Evolutionary conservation across 257 asterid genomes (phyloP).

Genomic region (Misopates orontium): DNA sequence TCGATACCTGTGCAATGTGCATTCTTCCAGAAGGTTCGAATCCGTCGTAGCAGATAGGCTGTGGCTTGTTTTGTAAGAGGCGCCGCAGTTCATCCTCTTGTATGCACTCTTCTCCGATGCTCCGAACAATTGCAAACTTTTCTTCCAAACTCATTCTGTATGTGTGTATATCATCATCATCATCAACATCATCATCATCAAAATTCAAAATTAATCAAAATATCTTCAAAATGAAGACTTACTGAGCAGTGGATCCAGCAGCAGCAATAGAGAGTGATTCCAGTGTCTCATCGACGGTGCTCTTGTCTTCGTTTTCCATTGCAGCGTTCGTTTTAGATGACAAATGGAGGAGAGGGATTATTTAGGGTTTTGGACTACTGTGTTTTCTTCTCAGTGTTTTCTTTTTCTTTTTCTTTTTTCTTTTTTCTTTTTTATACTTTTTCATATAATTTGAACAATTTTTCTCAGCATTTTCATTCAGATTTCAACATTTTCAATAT

Average conservation of each 20-base stretch:
- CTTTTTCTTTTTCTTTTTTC: no score
- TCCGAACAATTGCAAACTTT: constrained; percentile 60
- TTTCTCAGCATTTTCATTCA: no score
- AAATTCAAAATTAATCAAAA: neutral
- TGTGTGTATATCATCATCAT: no score
- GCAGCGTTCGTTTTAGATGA: neutral
- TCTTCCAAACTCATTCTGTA: constrained; percentile 62
- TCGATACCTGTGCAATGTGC: constrained; percentile 92
- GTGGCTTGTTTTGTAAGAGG: constrained; percentile 65
- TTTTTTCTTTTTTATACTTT: no score
- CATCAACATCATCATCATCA: neutral
- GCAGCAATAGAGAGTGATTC: constrained; percentile 20
- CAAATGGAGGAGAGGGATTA: neutral
- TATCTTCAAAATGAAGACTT: neutral
- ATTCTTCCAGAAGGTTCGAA: constrained; percentile 95
- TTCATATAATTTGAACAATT: no score
- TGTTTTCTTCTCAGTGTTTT: no score
- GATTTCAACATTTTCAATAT: no score
- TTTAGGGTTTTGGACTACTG: neutral
- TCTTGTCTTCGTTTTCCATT: constrained; percentile 31
- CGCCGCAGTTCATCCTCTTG: constrained; percentile 79
- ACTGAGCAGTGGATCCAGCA: neutral
- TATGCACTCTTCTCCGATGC: constrained; percentile 91
- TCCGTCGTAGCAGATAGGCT: constrained; percentile 81
- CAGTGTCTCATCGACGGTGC: constrained; percentile 22